Base-by-base conservation (phyloP, 1,139 yeast species). In the Hansenula lynferdii region DNA sequence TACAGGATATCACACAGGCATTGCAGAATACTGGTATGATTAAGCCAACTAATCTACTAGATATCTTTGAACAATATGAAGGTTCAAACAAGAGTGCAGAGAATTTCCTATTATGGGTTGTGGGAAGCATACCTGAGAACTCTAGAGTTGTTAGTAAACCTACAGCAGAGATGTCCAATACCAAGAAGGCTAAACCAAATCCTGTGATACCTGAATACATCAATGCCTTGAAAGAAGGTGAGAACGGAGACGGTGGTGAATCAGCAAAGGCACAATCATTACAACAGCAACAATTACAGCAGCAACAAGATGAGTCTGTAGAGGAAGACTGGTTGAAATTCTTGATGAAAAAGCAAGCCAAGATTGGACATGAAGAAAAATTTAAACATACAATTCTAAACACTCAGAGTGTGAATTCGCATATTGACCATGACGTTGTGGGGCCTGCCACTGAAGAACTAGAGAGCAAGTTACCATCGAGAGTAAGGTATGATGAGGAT, bases 1-100 rank as follows among this genome's bases (percentile, higher is more conserved):
- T 80, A 10, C 76, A 72, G 36, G 94, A 85, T 54, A 63, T 81
- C 10, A 64, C 83, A 29, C 75, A 75, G 51, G 83, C 85, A 0
- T 63, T 84, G 64, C 68, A 72, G 23, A 70, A 72, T 43, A 54
- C 71, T 14, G 83, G 81, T 3, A 60, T 77, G 36, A 55, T 81
- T 10, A 70, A 70, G 40, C 83, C 84, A 1, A 43, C 58, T n/a
- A 63, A 65, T 34, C 18, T 60, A 4, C 43, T 65, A 23, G 75
- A 70, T 44, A 62, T 66, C 2, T 63, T 58, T 42, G 75, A 69
- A 38, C 67, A 61, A 37, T 57, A 65, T 37, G 56, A 58, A 20
- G 50, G 55, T 9, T 52, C 57, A 8, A 63, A 66, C 34, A 64
- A 59, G 34, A 60, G 55, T 16, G 78, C 77, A 0, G 62, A 60